Base-by-base conservation (phyloP, 2,329 filamentous ascomycete genomes). In the Zymoseptoria ardabiliae region DNA sequence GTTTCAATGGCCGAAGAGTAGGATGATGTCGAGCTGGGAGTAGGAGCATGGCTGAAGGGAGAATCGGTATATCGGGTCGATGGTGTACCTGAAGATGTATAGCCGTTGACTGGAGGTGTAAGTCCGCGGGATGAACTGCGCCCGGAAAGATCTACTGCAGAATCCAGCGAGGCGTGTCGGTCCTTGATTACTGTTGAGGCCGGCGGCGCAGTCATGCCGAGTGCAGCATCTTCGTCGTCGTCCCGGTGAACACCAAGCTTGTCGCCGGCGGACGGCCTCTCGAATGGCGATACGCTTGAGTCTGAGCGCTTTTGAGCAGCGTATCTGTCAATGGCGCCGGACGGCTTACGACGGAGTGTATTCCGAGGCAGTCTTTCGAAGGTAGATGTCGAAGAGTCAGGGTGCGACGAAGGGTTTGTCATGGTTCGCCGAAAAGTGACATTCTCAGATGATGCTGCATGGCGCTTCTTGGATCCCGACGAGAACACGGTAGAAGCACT, bases 51-150 rank as follows among this genome's bases (percentile, higher is more conserved):
- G 69, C 88, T 91, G 73, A 90, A 91, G 4, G 87, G 84, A 1
- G 89, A 91, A 58, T 85, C 88, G 1, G 87, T 90, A 68, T 88
- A 91, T 61, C 86, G 80, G 1, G 89, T 91, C 3, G 88, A 91
- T 45, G 88, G 87, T 60, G 87, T 91, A 22, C 79, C 84, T 61
- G 88, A 90, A 56, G 85, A 80, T 2, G 79, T 82, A 72, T 87
- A 85, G 17, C 52, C 54, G 17, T 61, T 55, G 4, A 66, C 53
- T 2, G 68, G 62, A 20, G 68, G 64, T 8, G 68, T 64, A 41
- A 58, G 49, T 28, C 68, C 63, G 53, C 62, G 60, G n/a, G 56
- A 61, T 21, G 58, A 53, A 48, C 52, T 56, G 49, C 58, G 56
- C 9, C 61, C 50, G 21, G 57, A 54, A 9, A 54, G 48, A 10